Evolutionary conservation across 116 monocot genomes (phyloP), one percentile per base, ranked within the genome.

Genomic region (Dioscorea cayenensis): DNA sequence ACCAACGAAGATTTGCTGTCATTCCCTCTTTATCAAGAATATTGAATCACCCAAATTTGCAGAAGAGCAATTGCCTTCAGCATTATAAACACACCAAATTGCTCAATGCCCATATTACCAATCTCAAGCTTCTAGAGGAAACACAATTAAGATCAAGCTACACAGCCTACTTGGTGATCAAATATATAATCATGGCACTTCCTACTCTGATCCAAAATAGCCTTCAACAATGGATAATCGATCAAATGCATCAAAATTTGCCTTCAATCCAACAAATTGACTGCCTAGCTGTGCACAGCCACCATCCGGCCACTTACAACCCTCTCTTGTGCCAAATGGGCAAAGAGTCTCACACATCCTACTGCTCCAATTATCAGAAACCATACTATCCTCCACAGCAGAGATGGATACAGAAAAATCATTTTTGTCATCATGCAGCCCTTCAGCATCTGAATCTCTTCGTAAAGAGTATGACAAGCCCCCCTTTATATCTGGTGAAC

Each of bases 171-270:
- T 43, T 12, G 8, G 43, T 43, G 43, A 43, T 43, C 32, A 32
- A 32, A 32, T 43, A 43, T 3, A 5, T 43, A 43, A 43, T 43
- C 43, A 43, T 43, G 12, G 11, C 43, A 12, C 43, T 59, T 37
- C 28, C 68, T 84, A 84, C 17, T 84, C 78, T 28, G 80, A 60
- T 67, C 86, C 83, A 67, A 97, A 97, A 84, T 97, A 97, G 32
- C 73, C 61, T 65, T 97, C 93, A 67, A 85, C 60, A 27, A 97
- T 90, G 32, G 93, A 90, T 51, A 97, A 83, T 17, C 79, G 83
- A 65, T 97, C 90, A 76, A 97, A 93, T 4, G 93, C 97, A 73
- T 93, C 93, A 66, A 88, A 97, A 67, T 97, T 83, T 11, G 97
- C 97, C 64, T 86, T 97, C 43, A 97, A 62, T 9, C 93, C 89